Base-by-base conservation (phyloP, 148 eudicot genomes). In the Rhododendron henanense region DNA sequence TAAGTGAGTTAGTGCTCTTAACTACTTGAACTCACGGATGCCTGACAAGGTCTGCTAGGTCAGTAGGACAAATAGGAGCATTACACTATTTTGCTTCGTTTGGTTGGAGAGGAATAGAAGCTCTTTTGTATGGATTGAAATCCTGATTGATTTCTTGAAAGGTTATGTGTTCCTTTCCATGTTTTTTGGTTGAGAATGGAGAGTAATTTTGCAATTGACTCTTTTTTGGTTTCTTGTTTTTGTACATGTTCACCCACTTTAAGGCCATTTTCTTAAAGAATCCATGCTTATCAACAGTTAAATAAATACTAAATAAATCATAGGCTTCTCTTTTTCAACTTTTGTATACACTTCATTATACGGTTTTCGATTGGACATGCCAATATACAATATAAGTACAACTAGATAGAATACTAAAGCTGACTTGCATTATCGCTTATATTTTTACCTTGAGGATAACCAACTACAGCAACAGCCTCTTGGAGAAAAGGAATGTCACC, bases 391-490 rank as follows among this genome's bases (percentile, higher is more conserved):
- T 39, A 45, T 15, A 19, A 44, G 21, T 18, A 78, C 55, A 78
- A 45, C n/a, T 8, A 45, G 55, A 55, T 81, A 33, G 25, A 81
- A 15, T 59, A 81, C 47, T 57, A 37, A 81, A 57, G 73, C 31
- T 37, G 23, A 35, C 41, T 81, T 57, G 25, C 31, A 19, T 18
- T 10, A 50, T 75, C 21, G 0, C 21, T 6, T 28, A 33, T 85
- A 51, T 15, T 78, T 79, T 87, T 89, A 96, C 99, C 99, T 95
- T 96, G 99, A 59, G 98, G 98, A 91, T 95, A 97, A 84, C 99
- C 99, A 71, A 95, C 99, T 84, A 97, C 99, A 76, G 98, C 98
- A 33, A 97, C 99, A 87, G 95, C 98, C 91, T 97, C 94, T 87
- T 97, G 99, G 65, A 97, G 83, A 88, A 93, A 95, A 10, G 99